Evolutionary conservation across 2,329 filamentous ascomycete genomes (phyloP).

Genomic region (Fusarium nanum): DNA sequence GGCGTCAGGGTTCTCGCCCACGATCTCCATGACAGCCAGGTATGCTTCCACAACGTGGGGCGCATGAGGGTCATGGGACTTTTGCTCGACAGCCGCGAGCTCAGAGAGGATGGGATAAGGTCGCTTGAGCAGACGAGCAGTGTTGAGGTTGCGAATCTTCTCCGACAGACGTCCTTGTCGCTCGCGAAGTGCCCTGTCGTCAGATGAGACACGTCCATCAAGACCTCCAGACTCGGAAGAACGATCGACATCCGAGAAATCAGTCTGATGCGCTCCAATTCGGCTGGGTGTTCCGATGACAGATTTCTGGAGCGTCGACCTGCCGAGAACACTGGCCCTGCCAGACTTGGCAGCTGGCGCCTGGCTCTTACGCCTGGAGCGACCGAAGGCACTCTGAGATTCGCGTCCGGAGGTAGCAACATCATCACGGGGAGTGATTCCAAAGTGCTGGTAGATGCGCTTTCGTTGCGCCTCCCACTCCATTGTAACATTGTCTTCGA

Average conservation of each 20-base stretch:
- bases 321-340: conserved; percentile 61
- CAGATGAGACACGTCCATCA: conserved; percentile 62
- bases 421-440: conserved; percentile 74
- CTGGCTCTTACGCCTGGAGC: conserved; percentile 63
- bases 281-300: conserved; percentile 85
- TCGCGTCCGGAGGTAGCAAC: conserved; percentile 56
- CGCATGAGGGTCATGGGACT: conserved; percentile 76
- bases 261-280: conserved; percentile 71
- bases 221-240: conserved; percentile 61
- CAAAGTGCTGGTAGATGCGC: conserved; percentile 96
- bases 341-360: conserved; percentile 65
- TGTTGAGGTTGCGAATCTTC: conserved; percentile 83
- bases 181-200: conserved; percentile 82
- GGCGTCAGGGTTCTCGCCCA: conserved; percentile 74
- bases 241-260: conserved; percentile 77
- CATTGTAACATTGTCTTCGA: conserved; percentile 94
- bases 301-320: conserved; percentile 80
- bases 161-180: conserved; percentile 86
- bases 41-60: conserved; percentile 85
- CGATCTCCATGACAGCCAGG: conserved; percentile 81
- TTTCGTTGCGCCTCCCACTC: conserved; percentile 96
- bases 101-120: conserved; percentile 80
- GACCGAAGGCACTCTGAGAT: conserved; percentile 68
- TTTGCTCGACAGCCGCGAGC: conserved; percentile 78
- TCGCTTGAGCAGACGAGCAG: conserved; percentile 72